A percentile compares a stretch with the other conserved stretches of the same genome.
Conservation (phyloP, 192 early-diverging fungal genomes). For the Podila verticillata region DNA sequence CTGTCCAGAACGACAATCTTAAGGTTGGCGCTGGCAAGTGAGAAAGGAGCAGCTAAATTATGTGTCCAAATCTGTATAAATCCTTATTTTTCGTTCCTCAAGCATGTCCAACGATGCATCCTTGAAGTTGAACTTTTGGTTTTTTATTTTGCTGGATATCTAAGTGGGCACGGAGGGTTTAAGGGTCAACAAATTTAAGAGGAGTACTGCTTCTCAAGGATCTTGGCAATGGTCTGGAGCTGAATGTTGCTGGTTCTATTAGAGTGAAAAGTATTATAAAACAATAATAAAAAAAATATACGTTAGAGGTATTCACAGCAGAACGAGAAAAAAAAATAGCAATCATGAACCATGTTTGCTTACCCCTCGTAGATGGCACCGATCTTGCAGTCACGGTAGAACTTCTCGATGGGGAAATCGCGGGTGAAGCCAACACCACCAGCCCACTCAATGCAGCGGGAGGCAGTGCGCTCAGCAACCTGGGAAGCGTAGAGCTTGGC, state of each 20-base stretch:
- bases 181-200: constrained; percentile 15
- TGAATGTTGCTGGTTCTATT: constrained; percentile 92
- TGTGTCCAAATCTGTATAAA: no score
- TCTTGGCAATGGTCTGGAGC: constrained; percentile 88
- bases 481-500: constrained; percentile 96
- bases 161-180: no score
- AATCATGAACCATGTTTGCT: background rate
- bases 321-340: background rate
- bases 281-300: background rate
- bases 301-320: background rate
- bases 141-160: constrained; percentile 1
- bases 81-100: background rate
- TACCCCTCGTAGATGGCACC: constrained; percentile 94
- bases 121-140: background rate
- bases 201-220: constrained; percentile 54
- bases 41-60: background rate
- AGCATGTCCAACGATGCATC: no score
- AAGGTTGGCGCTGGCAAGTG: constrained; percentile 17
- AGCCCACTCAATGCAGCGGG: constrained; percentile 95
- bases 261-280: constrained; percentile 2
- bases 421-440: constrained; percentile 98
- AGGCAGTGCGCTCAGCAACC: constrained; percentile 90
- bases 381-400: constrained; percentile 96
- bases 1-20: constrained; percentile 40
- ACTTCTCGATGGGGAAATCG: constrained; percentile 92